These are phyloP conservation scores for Boletellus emodensis DNA, from an alignment of 768 basidiomycete species.

Conservation along the genomic window DNA sequence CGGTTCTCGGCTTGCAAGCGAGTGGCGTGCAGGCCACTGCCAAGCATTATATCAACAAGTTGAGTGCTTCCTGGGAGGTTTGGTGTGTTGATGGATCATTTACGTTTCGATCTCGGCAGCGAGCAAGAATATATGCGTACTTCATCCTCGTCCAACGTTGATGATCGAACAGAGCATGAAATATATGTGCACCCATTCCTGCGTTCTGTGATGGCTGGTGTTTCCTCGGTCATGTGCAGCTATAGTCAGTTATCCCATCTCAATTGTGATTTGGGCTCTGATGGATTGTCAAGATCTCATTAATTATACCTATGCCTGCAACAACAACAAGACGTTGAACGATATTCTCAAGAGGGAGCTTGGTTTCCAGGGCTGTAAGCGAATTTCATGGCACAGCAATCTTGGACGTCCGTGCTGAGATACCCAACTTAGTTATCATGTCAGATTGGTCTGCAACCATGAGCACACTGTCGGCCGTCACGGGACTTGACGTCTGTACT, in stretches of 20 bases:
- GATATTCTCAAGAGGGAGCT: slow-evolving; percentile 63
- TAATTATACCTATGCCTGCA: slow-evolving; percentile 60
- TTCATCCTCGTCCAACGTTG: slow-evolving; percentile 35
- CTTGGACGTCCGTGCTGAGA: neutral
- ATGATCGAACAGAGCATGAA: slow-evolving; percentile 49
- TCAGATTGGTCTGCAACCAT: slow-evolving; percentile 67
- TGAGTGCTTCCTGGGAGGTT: slow-evolving; percentile 32
- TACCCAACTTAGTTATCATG: slow-evolving; percentile 40
- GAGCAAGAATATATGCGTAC: slow-evolving; percentile 37
- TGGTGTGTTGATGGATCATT: neutral
- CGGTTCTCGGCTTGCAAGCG: slow-evolving; percentile 75
- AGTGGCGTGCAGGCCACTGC: slow-evolving; percentile 83
- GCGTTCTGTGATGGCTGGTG: slow-evolving; percentile 60
- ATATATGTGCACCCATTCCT: slow-evolving; percentile 55
- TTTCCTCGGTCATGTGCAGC: slow-evolving; percentile 65
- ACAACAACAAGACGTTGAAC: slow-evolving; percentile 57
- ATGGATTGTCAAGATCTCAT: slow-evolving; percentile 39
- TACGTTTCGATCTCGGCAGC: slow-evolving; percentile 11
- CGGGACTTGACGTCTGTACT: slow-evolving; percentile 55
- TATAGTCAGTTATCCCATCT: slow-evolving; percentile 35
- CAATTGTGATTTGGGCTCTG: neutral
- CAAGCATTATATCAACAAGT: slow-evolving; percentile 76
- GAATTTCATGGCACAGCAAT: neutral
- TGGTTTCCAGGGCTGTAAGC: slow-evolving; percentile 60
- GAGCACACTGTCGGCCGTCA: slow-evolving; percentile 45